A percentile compares a stretch with the other conserved stretches of the same genome.
These are phyloP conservation scores for Aquanectria penicillioides DNA, from an alignment of 2,329 filamentous ascomycete species.

Conservation along the genomic window DNA sequence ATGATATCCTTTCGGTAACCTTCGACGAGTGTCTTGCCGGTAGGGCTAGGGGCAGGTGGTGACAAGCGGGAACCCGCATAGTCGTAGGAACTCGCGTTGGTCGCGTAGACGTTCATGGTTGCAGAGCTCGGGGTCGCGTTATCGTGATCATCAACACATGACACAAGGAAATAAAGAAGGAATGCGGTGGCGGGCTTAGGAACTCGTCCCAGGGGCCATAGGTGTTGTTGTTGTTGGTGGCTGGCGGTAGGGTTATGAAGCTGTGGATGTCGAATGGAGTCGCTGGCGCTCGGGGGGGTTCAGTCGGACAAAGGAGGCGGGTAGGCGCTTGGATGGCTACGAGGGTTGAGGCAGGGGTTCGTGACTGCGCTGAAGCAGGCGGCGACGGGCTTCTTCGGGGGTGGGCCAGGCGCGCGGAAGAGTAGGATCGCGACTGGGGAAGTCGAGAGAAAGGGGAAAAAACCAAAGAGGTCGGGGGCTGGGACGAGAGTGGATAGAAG, in stretches of 20 bases:
- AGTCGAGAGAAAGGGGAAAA: constrained; percentile 5
- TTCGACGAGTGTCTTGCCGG: constrained; percentile 63
- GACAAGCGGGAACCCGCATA: constrained; percentile 46
- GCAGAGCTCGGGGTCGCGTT: constrained; percentile 28
- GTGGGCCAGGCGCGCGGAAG: not conserved
- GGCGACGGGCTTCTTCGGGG: not conserved
- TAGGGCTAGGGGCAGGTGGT: constrained; percentile 50
- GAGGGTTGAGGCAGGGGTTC: not conserved
- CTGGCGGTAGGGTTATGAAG: not conserved
- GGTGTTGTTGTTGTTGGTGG: constrained; percentile 32
- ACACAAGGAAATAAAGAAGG: constrained; percentile 15
- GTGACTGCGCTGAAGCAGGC: constrained; percentile 5
- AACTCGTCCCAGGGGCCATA: constrained; percentile 31
- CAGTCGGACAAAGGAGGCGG: constrained; percentile 19
- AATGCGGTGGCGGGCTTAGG: constrained; percentile 18
- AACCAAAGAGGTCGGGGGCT: constrained; percentile 35
- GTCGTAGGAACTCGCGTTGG: constrained; percentile 48
- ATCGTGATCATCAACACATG: constrained; percentile 38
- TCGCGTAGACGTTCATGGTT: constrained; percentile 54
- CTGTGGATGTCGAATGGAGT: constrained; percentile 10
- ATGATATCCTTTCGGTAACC: constrained; percentile 67
- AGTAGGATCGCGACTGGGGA: not conserved
- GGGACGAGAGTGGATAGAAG: constrained; percentile 8
- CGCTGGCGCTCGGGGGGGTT: not conserved
- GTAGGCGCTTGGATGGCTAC: constrained; percentile 9